Conservation (phyloP, 2,329 filamentous ascomycete genomes). For the Botryotinia narcissicola region DNA sequence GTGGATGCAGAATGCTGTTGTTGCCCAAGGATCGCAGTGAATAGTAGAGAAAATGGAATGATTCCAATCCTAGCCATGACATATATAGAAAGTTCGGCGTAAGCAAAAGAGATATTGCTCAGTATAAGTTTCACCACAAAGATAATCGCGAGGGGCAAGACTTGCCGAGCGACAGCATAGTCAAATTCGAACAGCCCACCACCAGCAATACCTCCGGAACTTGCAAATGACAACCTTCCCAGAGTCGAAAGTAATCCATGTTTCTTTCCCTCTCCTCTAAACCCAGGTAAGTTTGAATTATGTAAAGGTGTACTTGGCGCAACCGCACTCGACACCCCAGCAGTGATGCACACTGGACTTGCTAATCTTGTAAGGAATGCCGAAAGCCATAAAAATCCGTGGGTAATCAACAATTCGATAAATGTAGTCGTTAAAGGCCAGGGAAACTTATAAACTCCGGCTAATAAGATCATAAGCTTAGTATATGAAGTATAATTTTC, state of each 20-base stretch:
- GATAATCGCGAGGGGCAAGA: constrained; percentile 48
- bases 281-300: constrained; percentile 31
- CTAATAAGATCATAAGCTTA: constrained; percentile 37
- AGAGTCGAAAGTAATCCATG: constrained; percentile 35
- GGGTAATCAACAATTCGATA: constrained; percentile 50
- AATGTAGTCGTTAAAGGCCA: constrained; percentile 52
- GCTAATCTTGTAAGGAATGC: constrained; percentile 49
- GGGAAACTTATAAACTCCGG: constrained; percentile 50
- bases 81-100: constrained; percentile 51
- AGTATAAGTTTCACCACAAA: constrained; percentile 51
- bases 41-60: constrained; percentile 48
- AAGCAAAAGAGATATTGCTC: constrained; percentile 54
- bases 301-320: constrained; percentile 45
- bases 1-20: constrained; percentile 47
- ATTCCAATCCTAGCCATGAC: constrained; percentile 51
- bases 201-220: constrained; percentile 50
- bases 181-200: constrained; percentile 54
- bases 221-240: constrained; percentile 33
- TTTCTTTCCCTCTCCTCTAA: constrained; percentile 34
- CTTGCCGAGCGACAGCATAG: constrained; percentile 45
- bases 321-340: constrained; percentile 44
- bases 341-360: constrained; percentile 40
- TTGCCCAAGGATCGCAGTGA: constrained; percentile 47
- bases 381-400: constrained; percentile 47
- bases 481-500: constrained; percentile 36